These are phyloP conservation scores for Aspergillus awamori DNA, from an alignment of 2,329 filamentous ascomycete genomes.

Conservation along the genomic window DNA sequence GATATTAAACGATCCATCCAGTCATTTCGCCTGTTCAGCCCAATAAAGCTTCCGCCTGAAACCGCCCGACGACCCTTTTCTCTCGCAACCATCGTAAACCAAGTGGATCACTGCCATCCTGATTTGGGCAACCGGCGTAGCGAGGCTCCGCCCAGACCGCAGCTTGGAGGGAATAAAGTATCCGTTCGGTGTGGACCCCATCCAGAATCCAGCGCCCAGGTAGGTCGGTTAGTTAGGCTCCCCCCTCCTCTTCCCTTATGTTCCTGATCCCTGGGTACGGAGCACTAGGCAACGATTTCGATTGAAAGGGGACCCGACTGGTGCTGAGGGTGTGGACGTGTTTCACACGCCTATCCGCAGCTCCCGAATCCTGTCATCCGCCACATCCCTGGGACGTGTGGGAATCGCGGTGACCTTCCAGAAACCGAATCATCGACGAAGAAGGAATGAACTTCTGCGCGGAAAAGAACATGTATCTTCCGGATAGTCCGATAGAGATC, in stretches of 20 bases:
- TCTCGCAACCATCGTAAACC: constrained; percentile 18
- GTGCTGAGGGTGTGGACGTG: neutral
- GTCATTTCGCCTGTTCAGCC: too few relatives aligned
- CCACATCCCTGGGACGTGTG: neutral
- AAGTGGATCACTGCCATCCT: constrained; percentile 20
- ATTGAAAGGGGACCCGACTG: neutral
- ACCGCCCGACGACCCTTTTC: constrained; percentile 6
- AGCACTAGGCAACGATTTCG: neutral
- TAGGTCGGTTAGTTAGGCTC: constrained; percentile 2
- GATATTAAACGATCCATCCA: neutral
- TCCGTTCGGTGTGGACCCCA: constrained; percentile 15
- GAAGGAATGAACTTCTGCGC: neutral
- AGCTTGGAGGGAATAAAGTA: constrained; percentile 28
- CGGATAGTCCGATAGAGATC: neutral
- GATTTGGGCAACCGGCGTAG: constrained; percentile 18
- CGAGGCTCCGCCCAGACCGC: constrained; percentile 27
- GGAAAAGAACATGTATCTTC: neutral
- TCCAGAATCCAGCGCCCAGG: neutral
- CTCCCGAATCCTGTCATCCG: constrained; percentile 5
- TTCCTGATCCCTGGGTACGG: constrained; percentile 6
- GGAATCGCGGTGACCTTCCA: constrained; percentile 5
- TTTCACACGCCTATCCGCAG: constrained; percentile 6
- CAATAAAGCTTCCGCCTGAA: constrained; percentile 1
- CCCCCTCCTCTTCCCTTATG: neutral
- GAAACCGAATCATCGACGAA: constrained; percentile 10